Base-by-base conservation (phyloP, 2,329 filamentous ascomycete genomes). In the Fusarium humuli region DNA sequence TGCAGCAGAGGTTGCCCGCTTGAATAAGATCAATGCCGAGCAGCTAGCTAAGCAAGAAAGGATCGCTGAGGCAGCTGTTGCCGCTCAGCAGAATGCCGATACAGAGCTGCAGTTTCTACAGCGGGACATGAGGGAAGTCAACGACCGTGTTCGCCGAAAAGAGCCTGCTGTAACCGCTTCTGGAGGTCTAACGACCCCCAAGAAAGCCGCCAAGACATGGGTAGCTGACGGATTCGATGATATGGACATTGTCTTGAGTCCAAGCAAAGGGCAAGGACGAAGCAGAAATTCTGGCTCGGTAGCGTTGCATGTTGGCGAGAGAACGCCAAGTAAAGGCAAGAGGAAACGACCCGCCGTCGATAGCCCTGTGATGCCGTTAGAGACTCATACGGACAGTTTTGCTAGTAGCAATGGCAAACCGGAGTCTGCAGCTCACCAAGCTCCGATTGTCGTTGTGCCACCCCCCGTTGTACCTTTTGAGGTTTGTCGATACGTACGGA, bases 181-280 rank as follows among this genome's bases (percentile, higher is more conserved):
- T 18, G 77, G 76, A 22, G 32, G 63, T 29, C 37, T 70, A 12
- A 85, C 83, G 2, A 93, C 91, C 0, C 90, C 90, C 4, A 92
- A 85, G 74, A 90, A 88, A 77, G 76, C 80, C 2, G 79, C 84
- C 29, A 89, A 86, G 76, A 79, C 82, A 2, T 87, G 87, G 79
- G 82, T 92, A 52, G 86, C 91, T 3, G 93, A 96, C 79, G 93
- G 93, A 0, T 96, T 96, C 73, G 92, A 94, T 64, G 89, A 93
- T 64, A 82, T 88, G 68, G 87, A 89, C 66, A 82, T 88, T 57
- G 81, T 83, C 10, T 76, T 79, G 7, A 89, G 87, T 59, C 87
- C 87, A 1, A 85, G 79, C 74, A 88, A 87, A 71, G 82, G 81
- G 1, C 81, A 83, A 54, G 79, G 82, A 54, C 77, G 75, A 69